Conservation (phyloP, 192 early-diverging fungal genomes). For the Spinellus fusiger region DNA sequence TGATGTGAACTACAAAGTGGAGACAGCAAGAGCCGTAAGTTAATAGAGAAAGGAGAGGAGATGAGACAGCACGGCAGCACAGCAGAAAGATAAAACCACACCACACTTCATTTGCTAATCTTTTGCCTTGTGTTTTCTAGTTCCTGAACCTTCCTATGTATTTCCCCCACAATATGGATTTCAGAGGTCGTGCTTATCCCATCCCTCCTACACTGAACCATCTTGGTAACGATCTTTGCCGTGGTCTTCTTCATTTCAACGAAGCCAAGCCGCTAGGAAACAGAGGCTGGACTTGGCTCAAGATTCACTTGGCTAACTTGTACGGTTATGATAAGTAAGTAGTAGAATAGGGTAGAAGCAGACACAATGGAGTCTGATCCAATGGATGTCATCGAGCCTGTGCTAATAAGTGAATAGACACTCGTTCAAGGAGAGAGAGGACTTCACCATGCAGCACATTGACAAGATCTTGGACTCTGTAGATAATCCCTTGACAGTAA, state of each 20-base stretch:
- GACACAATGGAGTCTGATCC: neutral
- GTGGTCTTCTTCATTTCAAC: constrained; percentile 86
- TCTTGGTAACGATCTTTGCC: constrained; percentile 92
- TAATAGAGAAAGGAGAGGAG: neutral
- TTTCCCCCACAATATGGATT: constrained; percentile 97
- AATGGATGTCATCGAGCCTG: neutral
- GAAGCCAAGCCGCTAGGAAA: constrained; percentile 72
- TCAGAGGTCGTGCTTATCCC: constrained; percentile 95
- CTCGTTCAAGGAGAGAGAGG: constrained; percentile 76
- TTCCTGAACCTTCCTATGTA: constrained; percentile 85
- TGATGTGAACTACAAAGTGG: constrained; percentile 91
- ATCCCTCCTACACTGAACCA: constrained; percentile 95
- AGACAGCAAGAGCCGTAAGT: constrained; percentile 85
- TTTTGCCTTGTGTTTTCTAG: constrained; percentile 31
- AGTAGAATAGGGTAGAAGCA: neutral
- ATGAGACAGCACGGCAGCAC: neutral
- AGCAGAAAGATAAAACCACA: neutral
- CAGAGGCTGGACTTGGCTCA: constrained; percentile 83
- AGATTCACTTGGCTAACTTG: constrained; percentile 92
- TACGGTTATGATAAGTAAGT: constrained; percentile 82
- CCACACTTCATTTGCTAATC: neutral
- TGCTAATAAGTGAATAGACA: constrained; percentile 23
- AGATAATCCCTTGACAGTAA: constrained; percentile 61
- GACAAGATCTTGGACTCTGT: constrained; percentile 82
- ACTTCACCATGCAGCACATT: constrained; percentile 68